Evolutionary conservation across 176 grass and related monocot species (phyloP).

Genomic region (Bothriochloa decipiens): DNA sequence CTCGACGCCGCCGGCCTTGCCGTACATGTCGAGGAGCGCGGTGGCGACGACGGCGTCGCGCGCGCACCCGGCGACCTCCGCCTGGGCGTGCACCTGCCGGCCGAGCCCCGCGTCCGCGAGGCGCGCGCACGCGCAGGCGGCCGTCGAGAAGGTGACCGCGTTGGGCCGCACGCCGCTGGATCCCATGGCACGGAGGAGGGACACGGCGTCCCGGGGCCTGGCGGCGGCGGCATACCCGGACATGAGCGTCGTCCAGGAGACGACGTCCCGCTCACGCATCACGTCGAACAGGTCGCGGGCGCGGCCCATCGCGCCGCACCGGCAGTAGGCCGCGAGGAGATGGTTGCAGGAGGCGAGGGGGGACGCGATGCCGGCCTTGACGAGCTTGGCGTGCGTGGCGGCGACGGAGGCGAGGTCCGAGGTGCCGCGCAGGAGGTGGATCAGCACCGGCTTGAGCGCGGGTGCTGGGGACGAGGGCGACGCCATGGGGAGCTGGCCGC

Average conservation of each 20-base stretch:
- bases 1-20: slow-evolving; percentile 54
- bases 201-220: slow-evolving; percentile 33
- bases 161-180: slow-evolving; percentile 52
- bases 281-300: slow-evolving; percentile 69
- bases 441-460: slow-evolving; percentile 43
- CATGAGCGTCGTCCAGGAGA: slow-evolving; percentile 90
- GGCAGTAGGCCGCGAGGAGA: slow-evolving; percentile 53
- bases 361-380: slow-evolving; percentile 51
- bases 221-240: slow-evolving; percentile 56
- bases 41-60: slow-evolving; percentile 54
- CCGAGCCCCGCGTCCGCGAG: slow-evolving; percentile 57
- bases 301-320: slow-evolving; percentile 29
- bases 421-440: slow-evolving; percentile 61
- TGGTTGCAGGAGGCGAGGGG: slow-evolving; percentile 52
- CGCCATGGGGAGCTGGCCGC: neutral
- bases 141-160: slow-evolving; percentile 58
- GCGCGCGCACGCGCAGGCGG: slow-evolving; percentile 57
- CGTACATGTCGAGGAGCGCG: slow-evolving; percentile 75
- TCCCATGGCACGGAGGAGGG: slow-evolving; percentile 51
- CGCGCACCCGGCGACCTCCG: slow-evolving; percentile 45
- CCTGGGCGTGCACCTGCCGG: slow-evolving; percentile 61
- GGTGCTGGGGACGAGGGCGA: slow-evolving; percentile 9
- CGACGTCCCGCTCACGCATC: slow-evolving; percentile 56
- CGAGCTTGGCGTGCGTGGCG: slow-evolving; percentile 56
- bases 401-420: slow-evolving; percentile 47